These are phyloP conservation scores for Pisolithus thermaeus DNA, from an alignment of 1,284 basidiomycete genomes.

Conservation along the genomic window DNA sequence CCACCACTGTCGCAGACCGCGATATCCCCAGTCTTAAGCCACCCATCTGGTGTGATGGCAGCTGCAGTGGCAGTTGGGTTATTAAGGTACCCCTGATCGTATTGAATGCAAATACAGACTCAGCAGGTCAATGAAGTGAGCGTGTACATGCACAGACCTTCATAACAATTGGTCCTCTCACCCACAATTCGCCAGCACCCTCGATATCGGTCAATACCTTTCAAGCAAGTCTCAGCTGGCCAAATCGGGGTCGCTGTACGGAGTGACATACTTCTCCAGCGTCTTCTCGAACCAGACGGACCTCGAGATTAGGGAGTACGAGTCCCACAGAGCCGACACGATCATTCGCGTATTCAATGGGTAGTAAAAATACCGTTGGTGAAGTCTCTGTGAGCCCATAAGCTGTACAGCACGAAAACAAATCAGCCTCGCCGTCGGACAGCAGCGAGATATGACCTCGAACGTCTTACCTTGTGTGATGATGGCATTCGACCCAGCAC, in stretches of 20 bases:
- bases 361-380: constrained; percentile 51
- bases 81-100: constrained; percentile 52
- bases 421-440: neutral
- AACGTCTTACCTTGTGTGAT: constrained; percentile 40
- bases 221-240: neutral
- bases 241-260: too few species aligned
- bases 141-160: constrained; percentile 40
- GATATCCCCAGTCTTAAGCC: constrained; percentile 86
- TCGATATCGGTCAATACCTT: constrained; percentile 24
- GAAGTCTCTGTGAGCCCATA: constrained; percentile 81
- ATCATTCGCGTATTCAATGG: constrained; percentile 30
- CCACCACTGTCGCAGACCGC: constrained; percentile 59
- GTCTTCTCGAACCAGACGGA: constrained; percentile 62
- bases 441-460: neutral
- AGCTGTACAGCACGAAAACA: constrained; percentile 33
- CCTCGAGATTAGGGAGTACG: constrained; percentile 75
- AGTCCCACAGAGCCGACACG: constrained; percentile 66
- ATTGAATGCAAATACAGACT: neutral
- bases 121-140: neutral
- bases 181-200: constrained; percentile 69
- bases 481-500: constrained; percentile 28
- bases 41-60: constrained; percentile 65
- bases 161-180: constrained; percentile 76
- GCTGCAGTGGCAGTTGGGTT: constrained; percentile 61
- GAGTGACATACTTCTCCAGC: constrained; percentile 37